phyloP scores from a whole-genome alignment of 495 filamentous ascomycete species.

The Hapsidospora chrysogenum region DNA sequence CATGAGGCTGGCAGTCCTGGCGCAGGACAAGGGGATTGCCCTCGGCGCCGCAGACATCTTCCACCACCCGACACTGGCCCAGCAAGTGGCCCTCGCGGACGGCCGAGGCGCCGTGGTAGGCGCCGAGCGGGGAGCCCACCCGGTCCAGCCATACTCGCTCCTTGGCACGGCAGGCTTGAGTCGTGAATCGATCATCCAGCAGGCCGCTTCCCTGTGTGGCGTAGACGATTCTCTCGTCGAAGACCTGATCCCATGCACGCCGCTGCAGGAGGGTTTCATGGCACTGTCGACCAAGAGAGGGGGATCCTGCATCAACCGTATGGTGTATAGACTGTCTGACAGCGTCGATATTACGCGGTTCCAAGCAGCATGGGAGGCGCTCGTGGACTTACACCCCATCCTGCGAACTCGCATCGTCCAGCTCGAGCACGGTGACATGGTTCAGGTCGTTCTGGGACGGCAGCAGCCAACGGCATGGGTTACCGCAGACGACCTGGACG shows the following conservation, averaged over 20 bases:
- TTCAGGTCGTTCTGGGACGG: slow-evolving; percentile 27
- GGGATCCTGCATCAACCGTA: slow-evolving; percentile 31
- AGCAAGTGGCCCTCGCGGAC: background rate
- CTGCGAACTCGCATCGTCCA: slow-evolving; percentile 34
- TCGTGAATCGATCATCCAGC: too few relatives aligned
- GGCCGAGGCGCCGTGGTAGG: too few relatives aligned
- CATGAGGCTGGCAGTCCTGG: background rate
- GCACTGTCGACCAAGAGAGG: slow-evolving; percentile 16
- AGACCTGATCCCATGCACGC: slow-evolving; percentile 39
- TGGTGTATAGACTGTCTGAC: slow-evolving; percentile 21
- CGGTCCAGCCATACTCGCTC: too few relatives aligned
- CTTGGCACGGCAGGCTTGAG: too few relatives aligned
- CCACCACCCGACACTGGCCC: background rate
- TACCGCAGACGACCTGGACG: too few relatives aligned
- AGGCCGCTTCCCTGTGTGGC: slow-evolving; percentile 16
- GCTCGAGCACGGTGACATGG: slow-evolving; percentile 17
- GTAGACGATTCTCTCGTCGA: slow-evolving; percentile 22
- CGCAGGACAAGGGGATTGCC: background rate
- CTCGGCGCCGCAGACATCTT: background rate
- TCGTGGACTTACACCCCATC: slow-evolving; percentile 27
- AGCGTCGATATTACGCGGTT: slow-evolving; percentile 27
- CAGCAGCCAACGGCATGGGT: background rate
- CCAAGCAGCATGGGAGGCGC: slow-evolving; percentile 30
- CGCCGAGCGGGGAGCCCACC: too few relatives aligned
- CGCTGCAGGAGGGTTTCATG: slow-evolving; percentile 27